Evolutionary conservation across 352 stramenopile genomes (phyloP), one percentile per base, ranked within the genome.

Genomic region (Phytopythium mirpurense): DNA sequence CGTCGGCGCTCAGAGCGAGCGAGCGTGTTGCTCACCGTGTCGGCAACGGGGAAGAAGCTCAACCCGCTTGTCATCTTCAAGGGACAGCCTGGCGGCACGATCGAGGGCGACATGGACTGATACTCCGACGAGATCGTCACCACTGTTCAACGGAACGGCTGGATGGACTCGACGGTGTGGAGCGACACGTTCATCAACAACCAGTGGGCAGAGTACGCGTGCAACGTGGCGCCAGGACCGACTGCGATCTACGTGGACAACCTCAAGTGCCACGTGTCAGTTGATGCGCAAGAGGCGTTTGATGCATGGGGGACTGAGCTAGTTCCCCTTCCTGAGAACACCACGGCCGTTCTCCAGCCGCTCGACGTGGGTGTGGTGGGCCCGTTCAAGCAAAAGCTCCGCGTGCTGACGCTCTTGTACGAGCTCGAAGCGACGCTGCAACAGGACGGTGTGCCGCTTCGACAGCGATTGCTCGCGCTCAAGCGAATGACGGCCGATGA

Each of bases 341-440:
- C 57, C 0, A 68, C 64, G 0, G 51, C 56, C 0, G 50, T 68
- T 5, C 42, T 64, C 0, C 60, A 68, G 37, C 64, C 57, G 0
- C 58, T 72, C 10, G 60, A 63, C 36, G 56, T 68, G 18, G 56
- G 56, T 0, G 38, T 66, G 3, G 64, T 72, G 60, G 63, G 48
- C 3, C 50, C 63, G 7, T 67, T 71, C 29, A 71, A 71, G 56
- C 42, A 53, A 24, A 31, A 59, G n/a, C 31, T 72, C 3, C 49
- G 56, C 11, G 15, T 37, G 8, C 38, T 56, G 15, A 35, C 49
- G 6, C 38, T 65, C 3, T 34, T 44, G 0, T 54, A 44, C 14
- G 53, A 65, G 23, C 31, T 69, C 9, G 51, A 57, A 0, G 16
- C 24, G 8, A 32, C 37, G 1, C 6, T 43, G 18, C 18, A 7